Conservation (phyloP, 495 filamentous ascomycete species). For the Penicillium bovifimosum region DNA sequence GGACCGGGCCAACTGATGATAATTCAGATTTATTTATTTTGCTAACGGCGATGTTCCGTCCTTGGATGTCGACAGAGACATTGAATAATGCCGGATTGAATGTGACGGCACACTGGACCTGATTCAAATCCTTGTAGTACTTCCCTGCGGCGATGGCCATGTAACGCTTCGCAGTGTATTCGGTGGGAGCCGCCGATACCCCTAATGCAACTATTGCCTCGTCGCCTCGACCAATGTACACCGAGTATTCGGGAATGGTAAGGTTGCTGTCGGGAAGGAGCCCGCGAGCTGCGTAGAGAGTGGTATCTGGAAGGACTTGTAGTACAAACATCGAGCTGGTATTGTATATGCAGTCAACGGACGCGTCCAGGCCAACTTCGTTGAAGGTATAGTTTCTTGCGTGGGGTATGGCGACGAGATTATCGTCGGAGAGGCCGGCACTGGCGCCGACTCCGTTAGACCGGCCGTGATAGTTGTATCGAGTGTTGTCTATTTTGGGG, state of each 20-base stretch:
- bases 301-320: not conserved
- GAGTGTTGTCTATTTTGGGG: constrained; percentile 31
- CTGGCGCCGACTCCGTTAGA: constrained; percentile 32
- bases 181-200: constrained; percentile 5
- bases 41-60: constrained; percentile 25
- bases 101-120: constrained; percentile 25
- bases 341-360: constrained; percentile 30
- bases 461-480: constrained; percentile 27
- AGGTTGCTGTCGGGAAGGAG: constrained; percentile 14
- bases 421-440: constrained; percentile 24
- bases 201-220: constrained; percentile 26
- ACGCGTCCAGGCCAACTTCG: constrained; percentile 22
- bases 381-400: constrained; percentile 22
- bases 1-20: not conserved
- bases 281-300: constrained; percentile 16
- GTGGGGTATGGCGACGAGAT: constrained; percentile 10
- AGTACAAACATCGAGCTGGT: constrained; percentile 8
- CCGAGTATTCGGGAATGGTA: constrained; percentile 15
- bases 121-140: constrained; percentile 22
- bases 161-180: constrained; percentile 5
- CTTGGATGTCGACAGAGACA: constrained; percentile 22
- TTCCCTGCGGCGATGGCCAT: constrained; percentile 20
- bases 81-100: constrained; percentile 27
- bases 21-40: not conserved
- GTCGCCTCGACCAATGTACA: constrained; percentile 16